Conservation (phyloP, 2,329 filamentous ascomycete genomes). For the Botrytis tulipae region DNA sequence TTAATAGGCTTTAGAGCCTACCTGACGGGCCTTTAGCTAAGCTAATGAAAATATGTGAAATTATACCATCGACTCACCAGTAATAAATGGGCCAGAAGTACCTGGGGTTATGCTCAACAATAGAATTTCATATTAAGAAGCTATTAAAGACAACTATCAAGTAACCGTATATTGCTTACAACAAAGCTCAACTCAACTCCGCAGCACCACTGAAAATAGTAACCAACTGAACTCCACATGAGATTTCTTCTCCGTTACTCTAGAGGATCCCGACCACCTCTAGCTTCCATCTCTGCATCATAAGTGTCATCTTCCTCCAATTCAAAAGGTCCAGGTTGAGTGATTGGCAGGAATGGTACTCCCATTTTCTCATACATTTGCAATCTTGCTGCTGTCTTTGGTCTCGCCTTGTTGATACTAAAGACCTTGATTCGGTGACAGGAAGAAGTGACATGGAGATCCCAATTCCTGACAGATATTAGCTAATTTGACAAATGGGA, state of each 20-base stretch:
- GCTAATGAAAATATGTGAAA: neutral
- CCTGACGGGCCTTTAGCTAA: neutral
- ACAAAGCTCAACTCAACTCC: neutral
- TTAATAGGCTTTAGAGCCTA: neutral
- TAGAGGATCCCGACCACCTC: constrained; percentile 19
- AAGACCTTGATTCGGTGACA: constrained; percentile 62
- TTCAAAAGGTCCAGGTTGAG: constrained; percentile 19
- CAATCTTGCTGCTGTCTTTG: constrained; percentile 21
- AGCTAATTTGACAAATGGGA: neutral
- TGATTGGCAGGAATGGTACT: constrained; percentile 24
- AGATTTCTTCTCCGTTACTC: neutral
- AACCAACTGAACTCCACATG: neutral
- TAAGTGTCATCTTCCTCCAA: constrained; percentile 19
- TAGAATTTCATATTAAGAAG: neutral
- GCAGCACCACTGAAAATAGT: neutral
- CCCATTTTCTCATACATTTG: constrained; percentile 23
- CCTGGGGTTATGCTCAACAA: neutral
- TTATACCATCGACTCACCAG: neutral
- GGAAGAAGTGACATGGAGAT: constrained; percentile 61
- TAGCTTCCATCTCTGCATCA: constrained; percentile 16
- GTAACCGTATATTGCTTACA: neutral
- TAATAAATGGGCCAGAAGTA: neutral
- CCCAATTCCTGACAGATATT: constrained; percentile 51
- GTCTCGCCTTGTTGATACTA: constrained; percentile 55
- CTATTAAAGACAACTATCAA: neutral